Base-by-base conservation (phyloP, 2,329 filamentous ascomycete species). In the Tricladium varicosporioides region DNA sequence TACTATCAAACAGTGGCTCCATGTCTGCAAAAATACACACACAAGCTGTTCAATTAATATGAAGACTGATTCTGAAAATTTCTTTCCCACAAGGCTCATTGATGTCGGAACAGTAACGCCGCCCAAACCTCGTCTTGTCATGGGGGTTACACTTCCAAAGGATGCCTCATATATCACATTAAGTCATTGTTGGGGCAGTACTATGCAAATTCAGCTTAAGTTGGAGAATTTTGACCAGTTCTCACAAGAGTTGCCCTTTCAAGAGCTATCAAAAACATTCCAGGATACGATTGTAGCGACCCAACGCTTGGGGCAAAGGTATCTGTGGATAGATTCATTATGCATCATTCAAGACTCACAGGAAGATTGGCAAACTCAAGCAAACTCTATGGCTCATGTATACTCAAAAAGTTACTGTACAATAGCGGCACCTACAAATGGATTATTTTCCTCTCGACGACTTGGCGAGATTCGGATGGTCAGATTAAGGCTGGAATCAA, bases 291-390 rank as follows among this genome's bases (percentile, higher is more conserved):
- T n/a, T 10, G n/a, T 11, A 8, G 9, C 19, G 7, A 47, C 45
- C 15, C n/a, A 19, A 27, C 5, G 19, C 4, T 8, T 47, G 5
- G 18, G 13, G 3, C 40, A 5, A 40, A 16, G 27, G 2, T 57
- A 54, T 43, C 15, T 57, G 5, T 54, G 55, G 55, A 54, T 57
- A 9, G 55, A 57, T 48, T 51, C 55, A 13, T 43, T 57, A 8
- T 57, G 51, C 33, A 57, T 57, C 16, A 57, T 57, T 18, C 55
- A 57, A 33, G 55, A 57, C 22, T 57, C 55, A 19, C 19, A 13
- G 27, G 46, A 42, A 31, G 55, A 57, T 40, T 40, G 33, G 48
- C 13, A 16, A 18, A 40, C 13, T 8, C 15, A 47, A 27, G 11
- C 16, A 18, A 13, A 13, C 7, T 13, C 45, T 2, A 47, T 47